A percentile compares a stretch with the other conserved stretches of the same genome.
These are phyloP conservation scores for Chenopodium suecicum DNA, from an alignment of 148 eudicot genomes.

Conservation along the genomic window DNA sequence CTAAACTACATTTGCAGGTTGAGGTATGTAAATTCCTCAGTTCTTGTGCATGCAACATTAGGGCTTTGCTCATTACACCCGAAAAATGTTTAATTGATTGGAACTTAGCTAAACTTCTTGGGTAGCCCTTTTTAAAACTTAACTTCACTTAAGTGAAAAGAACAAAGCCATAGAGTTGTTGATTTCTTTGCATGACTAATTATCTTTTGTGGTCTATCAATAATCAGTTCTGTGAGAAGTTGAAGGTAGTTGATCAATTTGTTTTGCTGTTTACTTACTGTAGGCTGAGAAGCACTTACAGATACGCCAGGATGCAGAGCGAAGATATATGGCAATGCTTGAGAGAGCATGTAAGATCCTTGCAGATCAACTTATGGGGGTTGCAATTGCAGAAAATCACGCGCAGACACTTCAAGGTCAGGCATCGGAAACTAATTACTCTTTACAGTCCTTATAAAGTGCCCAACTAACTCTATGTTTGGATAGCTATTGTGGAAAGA, in stretches of 20 bases:
- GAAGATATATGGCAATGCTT: constrained; percentile 64
- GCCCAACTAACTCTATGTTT: constrained; percentile 14
- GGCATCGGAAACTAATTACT: constrained; percentile 31
- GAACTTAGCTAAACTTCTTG: no score
- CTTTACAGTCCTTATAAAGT: constrained; percentile 25
- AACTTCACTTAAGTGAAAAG: background rate
- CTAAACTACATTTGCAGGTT: constrained; percentile 73
- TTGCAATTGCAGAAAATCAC: constrained; percentile 35
- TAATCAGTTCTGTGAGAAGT: background rate
- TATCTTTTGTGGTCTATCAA: background rate
- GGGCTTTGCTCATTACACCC: background rate
- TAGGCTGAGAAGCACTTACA: constrained; percentile 84
- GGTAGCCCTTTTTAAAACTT: background rate
- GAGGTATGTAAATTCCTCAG: constrained; percentile 43
- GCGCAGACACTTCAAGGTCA: constrained; percentile 35
- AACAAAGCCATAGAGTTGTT: background rate
- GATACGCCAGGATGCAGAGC: constrained; percentile 70
- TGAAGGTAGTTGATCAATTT: background rate
- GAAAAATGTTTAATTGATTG: background rate
- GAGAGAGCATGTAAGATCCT: constrained; percentile 79
- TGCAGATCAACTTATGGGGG: constrained; percentile 63
- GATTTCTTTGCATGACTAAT: background rate
- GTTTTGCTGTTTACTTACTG: background rate
- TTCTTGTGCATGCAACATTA: background rate
- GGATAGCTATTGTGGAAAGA: no score